These are phyloP conservation scores for Bryoglossum gracile DNA, from an alignment of 495 filamentous ascomycete genomes.

Conservation along the genomic window DNA sequence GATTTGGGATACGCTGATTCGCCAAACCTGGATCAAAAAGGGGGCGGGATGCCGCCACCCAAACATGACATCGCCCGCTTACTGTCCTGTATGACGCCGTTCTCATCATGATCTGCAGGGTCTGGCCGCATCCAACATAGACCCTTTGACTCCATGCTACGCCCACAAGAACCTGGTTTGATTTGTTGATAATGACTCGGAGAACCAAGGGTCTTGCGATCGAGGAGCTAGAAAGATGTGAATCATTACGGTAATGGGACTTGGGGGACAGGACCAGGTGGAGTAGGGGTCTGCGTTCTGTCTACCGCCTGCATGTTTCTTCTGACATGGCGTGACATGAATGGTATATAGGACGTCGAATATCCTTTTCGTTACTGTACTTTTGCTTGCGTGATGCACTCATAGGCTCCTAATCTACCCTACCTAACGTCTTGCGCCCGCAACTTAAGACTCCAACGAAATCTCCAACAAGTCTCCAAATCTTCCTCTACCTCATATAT, in stretches of 20 bases:
- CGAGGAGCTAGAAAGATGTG: neutral
- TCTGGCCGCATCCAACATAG: neutral
- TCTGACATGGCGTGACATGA: too few relatives aligned
- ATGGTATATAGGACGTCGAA: too few relatives aligned
- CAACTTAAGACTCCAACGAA: too few relatives aligned
- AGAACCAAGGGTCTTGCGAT: neutral
- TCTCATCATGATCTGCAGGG: conserved; percentile 9
- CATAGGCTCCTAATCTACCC: too few relatives aligned
- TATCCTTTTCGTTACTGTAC: too few relatives aligned
- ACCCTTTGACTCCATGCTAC: neutral
- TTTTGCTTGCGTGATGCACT: too few relatives aligned
- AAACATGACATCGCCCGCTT: conserved; percentile 11
- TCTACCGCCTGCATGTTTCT: too few relatives aligned
- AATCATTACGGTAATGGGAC: neutral
- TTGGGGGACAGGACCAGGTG: neutral
- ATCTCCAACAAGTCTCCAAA: neutral
- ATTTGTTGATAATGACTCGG: conserved; percentile 1
- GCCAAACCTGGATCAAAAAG: neutral
- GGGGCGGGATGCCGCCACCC: neutral
- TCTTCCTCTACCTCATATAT: neutral
- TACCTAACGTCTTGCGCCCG: too few relatives aligned
- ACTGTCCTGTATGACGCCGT: neutral
- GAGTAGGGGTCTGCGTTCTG: neutral
- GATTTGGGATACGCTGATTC: neutral
- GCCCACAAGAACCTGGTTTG: neutral